Conservation (phyloP, 179 eudicot species). For the Vitellaria paradoxa region DNA sequence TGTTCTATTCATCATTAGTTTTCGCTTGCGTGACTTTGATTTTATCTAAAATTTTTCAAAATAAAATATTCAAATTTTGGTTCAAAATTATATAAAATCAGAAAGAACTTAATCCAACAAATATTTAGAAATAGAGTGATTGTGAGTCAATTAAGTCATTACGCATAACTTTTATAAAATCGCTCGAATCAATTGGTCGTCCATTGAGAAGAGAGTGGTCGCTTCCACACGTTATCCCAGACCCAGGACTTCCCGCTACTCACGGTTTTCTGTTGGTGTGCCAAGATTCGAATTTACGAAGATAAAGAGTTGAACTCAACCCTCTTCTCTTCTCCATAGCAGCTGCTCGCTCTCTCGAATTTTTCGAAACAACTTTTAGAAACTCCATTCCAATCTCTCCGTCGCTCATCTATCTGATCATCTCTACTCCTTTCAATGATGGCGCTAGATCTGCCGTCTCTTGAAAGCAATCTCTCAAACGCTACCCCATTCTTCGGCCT, state of each 20-base stretch:
- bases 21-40: too few relatives aligned
- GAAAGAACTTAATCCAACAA: too few relatives aligned
- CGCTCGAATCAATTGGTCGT: neutral
- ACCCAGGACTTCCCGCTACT: conserved; percentile 4
- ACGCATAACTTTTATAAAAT: too few relatives aligned
- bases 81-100: too few relatives aligned
- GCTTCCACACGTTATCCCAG: conserved; percentile 4
- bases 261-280: conserved; percentile 8
- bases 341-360: neutral
- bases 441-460: neutral
- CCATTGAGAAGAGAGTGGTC: neutral
- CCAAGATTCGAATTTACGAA: neutral
- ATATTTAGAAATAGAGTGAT: too few relatives aligned
- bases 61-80: too few relatives aligned
- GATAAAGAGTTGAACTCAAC: neutral
- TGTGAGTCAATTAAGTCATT: too few relatives aligned
- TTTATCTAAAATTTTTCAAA: too few relatives aligned
- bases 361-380: neutral
- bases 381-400: neutral
- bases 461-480: conserved; percentile 17
- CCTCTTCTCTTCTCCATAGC: neutral
- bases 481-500: conserved; percentile 27
- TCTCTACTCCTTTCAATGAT: neutral
- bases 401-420: neutral
- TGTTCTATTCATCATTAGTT: too few relatives aligned